Conservation (phyloP, 2,329 filamentous ascomycete genomes). For the Aspergillus quadricinctus region DNA sequence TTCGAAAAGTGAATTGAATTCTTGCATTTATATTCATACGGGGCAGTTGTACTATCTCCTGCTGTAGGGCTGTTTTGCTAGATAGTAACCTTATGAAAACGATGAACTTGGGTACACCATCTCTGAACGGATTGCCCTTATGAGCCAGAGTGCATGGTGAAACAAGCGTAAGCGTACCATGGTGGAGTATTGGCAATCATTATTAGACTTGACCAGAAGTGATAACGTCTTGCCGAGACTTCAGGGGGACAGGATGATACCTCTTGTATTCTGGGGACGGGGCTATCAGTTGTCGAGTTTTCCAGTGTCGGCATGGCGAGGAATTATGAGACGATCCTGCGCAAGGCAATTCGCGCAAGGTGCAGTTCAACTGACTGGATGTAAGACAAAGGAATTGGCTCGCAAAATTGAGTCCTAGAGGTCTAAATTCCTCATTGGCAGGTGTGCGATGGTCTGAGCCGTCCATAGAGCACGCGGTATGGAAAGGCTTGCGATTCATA, state of each 20-base stretch:
- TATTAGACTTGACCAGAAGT: too few species aligned
- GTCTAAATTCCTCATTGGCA: background rate
- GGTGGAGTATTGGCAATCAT: background rate
- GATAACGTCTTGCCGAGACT: too few species aligned
- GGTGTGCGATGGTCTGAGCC: background rate
- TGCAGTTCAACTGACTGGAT: background rate
- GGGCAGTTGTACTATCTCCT: background rate
- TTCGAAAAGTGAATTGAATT: background rate
- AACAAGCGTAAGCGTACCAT: background rate
- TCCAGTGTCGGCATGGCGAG: background rate
- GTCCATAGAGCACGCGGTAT: background rate
- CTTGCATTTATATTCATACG: background rate
- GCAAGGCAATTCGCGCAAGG: background rate
- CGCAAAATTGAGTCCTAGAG: background rate
- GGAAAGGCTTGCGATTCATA: background rate
- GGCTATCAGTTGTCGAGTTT: background rate
- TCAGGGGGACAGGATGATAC: background rate
- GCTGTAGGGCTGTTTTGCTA: background rate
- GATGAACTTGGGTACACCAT: background rate
- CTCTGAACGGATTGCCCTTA: background rate
- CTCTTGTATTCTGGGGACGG: background rate
- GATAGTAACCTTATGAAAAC: background rate
- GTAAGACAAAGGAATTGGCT: background rate
- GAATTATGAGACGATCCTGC: background rate
- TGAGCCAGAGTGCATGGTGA: background rate